These are phyloP conservation scores for Fusarium subglutinans DNA, from an alignment of 2,329 filamentous ascomycete species.

Conservation along the genomic window DNA sequence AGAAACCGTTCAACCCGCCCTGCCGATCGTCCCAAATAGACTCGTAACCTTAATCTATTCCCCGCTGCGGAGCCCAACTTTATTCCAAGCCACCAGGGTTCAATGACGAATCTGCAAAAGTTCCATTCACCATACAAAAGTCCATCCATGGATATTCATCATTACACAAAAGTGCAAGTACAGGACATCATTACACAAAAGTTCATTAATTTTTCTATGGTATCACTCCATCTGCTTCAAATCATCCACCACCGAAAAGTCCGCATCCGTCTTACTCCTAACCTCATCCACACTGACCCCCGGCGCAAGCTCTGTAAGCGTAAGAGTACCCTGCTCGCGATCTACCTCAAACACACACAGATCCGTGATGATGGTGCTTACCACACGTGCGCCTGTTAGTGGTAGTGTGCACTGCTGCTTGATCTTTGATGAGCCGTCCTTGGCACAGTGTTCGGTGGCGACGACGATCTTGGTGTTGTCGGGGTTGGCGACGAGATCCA, in stretches of 20 bases:
- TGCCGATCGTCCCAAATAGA: conserved; percentile 27
- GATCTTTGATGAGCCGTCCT: conserved; percentile 74
- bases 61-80: conserved; percentile 1
- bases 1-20: neutral
- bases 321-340: conserved; percentile 67
- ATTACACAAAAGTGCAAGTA: neutral
- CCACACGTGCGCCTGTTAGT: conserved; percentile 71
- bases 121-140: conserved; percentile 3
- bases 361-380: conserved; percentile 78
- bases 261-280: conserved; percentile 73
- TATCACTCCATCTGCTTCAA: conserved; percentile 58
- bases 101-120: conserved; percentile 27
- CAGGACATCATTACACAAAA: neutral
- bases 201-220: neutral
- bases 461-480: conserved; percentile 78
- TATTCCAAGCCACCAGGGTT: neutral
- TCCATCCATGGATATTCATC: neutral
- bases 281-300: conserved; percentile 75
- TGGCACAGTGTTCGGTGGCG: conserved; percentile 74
- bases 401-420: conserved; percentile 71
- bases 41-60: conserved; percentile 31
- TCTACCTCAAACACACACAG: conserved; percentile 79
- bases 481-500: conserved; percentile 78
- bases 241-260: conserved; percentile 69
- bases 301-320: conserved; percentile 75